A percentile compares a stretch with the other conserved stretches of the same genome.
phyloP scores from a whole-genome alignment of 2,329 filamentous ascomycete genomes.

The Conoideocrella luteorostrata region DNA sequence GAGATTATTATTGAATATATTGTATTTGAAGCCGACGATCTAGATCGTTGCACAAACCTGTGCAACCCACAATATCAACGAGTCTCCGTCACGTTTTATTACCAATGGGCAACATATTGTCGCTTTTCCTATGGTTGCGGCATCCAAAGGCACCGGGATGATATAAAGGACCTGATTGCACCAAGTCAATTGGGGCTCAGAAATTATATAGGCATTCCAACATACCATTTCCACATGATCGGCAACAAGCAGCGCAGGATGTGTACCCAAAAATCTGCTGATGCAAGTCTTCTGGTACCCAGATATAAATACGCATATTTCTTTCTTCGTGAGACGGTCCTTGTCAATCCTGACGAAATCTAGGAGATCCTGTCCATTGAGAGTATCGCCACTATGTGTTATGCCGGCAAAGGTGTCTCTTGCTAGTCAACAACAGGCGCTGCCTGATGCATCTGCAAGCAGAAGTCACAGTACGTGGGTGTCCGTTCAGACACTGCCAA shows the following conservation, averaged over 20 bases:
- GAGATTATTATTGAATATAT: too few species aligned
- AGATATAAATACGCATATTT: conserved; percentile 14
- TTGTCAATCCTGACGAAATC: conserved; percentile 10
- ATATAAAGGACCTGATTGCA: conserved; percentile 12
- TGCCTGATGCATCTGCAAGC: conserved; percentile 9
- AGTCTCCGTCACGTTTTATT: conserved; percentile 11
- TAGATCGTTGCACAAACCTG: too few species aligned
- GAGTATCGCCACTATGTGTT: conserved; percentile 11
- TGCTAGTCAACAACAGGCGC: conserved; percentile 10
- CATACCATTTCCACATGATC: conserved; percentile 14
- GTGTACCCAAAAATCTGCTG: conserved; percentile 11
- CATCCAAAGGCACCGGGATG: conserved; percentile 14
- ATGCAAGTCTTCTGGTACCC: conserved; percentile 10
- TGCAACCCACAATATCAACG: too few species aligned
- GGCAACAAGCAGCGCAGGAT: conserved; percentile 14
- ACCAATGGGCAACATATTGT: conserved; percentile 14
- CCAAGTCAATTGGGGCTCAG: not conserved
- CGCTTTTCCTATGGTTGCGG: conserved; percentile 13
- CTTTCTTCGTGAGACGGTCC: conserved; percentile 7
- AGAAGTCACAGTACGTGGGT: conserved; percentile 14
- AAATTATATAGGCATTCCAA: not conserved
- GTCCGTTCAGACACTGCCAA: conserved; percentile 11
- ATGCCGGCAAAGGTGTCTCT: conserved; percentile 11
- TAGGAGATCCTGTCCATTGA: conserved; percentile 7
- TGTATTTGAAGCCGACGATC: too few species aligned